Percentiles rank a stretch among this genome's conserved stretches.
Evolutionary conservation across 2,329 filamentous ascomycete species (phyloP).

Genomic region (Curvularia sp.): DNA sequence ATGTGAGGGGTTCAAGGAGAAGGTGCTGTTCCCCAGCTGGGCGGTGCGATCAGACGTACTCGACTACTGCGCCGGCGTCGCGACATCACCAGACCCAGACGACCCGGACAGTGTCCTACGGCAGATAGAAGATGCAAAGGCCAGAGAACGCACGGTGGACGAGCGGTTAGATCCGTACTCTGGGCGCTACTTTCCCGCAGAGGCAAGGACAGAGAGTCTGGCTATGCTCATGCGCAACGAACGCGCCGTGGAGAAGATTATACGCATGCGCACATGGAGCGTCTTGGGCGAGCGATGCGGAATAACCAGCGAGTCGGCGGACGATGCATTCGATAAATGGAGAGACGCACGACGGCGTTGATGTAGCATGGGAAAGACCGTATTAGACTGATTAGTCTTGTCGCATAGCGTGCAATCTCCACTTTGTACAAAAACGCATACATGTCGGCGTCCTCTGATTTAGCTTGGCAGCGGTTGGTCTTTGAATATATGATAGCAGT

Average conservation of each 20-base stretch:
- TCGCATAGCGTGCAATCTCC: conserved; percentile 16
- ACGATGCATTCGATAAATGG: conserved; percentile 48
- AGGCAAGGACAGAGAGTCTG: conserved; percentile 81
- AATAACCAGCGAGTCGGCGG: conserved; percentile 58
- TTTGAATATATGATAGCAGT: background rate
- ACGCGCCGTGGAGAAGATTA: conserved; percentile 76
- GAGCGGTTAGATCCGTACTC: conserved; percentile 94
- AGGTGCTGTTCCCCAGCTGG: conserved; percentile 88
- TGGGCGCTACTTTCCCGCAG: conserved; percentile 77
- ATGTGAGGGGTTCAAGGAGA: conserved; percentile 76
- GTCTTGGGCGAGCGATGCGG: conserved; percentile 78
- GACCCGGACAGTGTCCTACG: conserved; percentile 78
- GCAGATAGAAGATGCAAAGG: conserved; percentile 72
- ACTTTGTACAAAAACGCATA: conserved; percentile 10
- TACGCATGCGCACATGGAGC: conserved; percentile 82
- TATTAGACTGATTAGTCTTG: background rate
- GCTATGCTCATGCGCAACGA: conserved; percentile 78
- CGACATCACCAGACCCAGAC: conserved; percentile 83
- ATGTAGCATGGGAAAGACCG: background rate
- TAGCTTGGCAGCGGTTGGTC: background rate
- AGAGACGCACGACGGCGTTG: conserved; percentile 26
- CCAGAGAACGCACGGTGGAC: conserved; percentile 77
- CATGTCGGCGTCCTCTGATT: background rate
- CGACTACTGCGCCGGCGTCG: conserved; percentile 87
- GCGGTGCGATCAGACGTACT: conserved; percentile 81